phyloP scores from a whole-genome alignment of 2,329 filamentous ascomycete genomes.

The Fusarium secorum region DNA sequence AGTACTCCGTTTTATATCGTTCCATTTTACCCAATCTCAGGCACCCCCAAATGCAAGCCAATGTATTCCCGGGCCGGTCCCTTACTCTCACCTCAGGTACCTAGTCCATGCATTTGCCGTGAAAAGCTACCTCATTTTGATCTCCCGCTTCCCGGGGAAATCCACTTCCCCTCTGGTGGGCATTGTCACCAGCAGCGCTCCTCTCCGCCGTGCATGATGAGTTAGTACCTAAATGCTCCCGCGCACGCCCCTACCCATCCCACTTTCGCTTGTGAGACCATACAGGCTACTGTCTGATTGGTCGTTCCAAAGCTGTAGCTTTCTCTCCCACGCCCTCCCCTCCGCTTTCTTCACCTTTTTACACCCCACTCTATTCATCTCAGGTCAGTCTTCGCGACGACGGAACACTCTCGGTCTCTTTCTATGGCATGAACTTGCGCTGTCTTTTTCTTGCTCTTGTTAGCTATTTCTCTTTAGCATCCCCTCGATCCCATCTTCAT shows the following conservation, averaged over 20 bases:
- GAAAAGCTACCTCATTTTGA: conserved; percentile 9
- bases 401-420: conserved; percentile 37
- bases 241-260: conserved; percentile 23
- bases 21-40: conserved; percentile 28
- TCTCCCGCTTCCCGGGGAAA: conserved; percentile 25
- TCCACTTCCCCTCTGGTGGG: conserved; percentile 33
- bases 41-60: conserved; percentile 4
- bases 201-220: conserved; percentile 27
- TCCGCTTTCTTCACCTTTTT: conserved; percentile 9
- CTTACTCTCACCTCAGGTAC: conserved; percentile 16
- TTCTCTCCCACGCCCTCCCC: conserved; percentile 18
- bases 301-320: neutral
- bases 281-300: neutral
- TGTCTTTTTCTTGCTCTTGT: conserved; percentile 18
- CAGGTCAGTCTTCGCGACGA: conserved; percentile 32
- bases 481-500: conserved; percentile 3
- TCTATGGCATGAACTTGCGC: conserved; percentile 30
- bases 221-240: conserved; percentile 6
- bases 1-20: conserved; percentile 22
- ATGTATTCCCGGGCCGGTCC: conserved; percentile 31
- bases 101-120: conserved; percentile 5
- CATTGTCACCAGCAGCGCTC: conserved; percentile 21
- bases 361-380: conserved; percentile 30
- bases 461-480: conserved; percentile 16
- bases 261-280: conserved; percentile 18